Evolutionary conservation across 1,284 basidiomycete species (phyloP).

Genomic region (Tausonia pullulans): DNA sequence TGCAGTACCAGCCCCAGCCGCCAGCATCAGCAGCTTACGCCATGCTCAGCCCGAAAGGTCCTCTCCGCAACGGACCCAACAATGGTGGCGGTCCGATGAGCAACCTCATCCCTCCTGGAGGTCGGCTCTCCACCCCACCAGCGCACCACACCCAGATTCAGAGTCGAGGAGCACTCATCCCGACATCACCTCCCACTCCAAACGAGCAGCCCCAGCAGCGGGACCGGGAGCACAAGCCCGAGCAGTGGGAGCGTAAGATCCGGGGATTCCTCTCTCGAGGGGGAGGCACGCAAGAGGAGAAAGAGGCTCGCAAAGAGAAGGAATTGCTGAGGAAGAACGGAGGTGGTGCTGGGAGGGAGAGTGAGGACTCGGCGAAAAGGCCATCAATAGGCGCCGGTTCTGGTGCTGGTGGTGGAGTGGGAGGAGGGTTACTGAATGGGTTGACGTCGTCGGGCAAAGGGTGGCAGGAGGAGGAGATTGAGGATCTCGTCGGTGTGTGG

Average conservation of each 20-base stretch:
- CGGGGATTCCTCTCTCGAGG: too few relatives aligned
- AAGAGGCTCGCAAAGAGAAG: not conserved
- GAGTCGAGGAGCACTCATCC: too few relatives aligned
- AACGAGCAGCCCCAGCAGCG: not conserved
- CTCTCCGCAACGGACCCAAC: too few relatives aligned
- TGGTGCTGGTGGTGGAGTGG: not conserved
- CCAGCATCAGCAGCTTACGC: too few relatives aligned
- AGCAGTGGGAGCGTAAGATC: too few relatives aligned
- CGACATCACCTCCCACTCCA: not conserved
- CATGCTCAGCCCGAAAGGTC: too few relatives aligned
- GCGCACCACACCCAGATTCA: too few relatives aligned
- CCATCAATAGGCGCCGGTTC: not conserved
- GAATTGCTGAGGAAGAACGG: not conserved
- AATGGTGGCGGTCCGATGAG: too few relatives aligned
- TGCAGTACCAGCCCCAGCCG: too few relatives aligned
- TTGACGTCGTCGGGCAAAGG: not conserved
- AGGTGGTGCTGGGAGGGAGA: not conserved
- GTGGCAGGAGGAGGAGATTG: constrained; percentile 2
- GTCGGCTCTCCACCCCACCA: too few relatives aligned
- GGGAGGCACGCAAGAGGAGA: too few relatives aligned
- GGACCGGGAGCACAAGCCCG: not conserved
- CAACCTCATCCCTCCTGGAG: too few relatives aligned
- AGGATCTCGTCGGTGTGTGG: not conserved
- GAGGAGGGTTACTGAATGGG: not conserved
- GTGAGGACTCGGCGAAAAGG: not conserved